Conservation (phyloP, 306 rosid species). For the Trifolium dubium region DNA sequence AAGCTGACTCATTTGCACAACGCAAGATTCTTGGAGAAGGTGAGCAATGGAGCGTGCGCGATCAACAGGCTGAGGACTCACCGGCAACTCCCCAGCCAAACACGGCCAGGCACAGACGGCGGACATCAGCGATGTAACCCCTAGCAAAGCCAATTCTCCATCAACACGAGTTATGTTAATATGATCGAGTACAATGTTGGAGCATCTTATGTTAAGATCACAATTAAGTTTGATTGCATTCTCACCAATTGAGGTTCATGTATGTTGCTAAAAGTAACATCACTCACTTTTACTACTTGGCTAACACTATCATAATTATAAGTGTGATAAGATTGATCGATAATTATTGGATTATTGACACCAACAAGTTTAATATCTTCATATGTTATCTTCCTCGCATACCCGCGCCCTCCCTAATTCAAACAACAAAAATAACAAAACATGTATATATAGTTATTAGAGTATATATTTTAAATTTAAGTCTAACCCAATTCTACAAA, state of each 20-base stretch:
- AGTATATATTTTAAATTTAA: not conserved
- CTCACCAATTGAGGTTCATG: constrained; percentile 36
- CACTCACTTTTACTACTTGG: constrained; percentile 42
- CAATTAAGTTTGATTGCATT: constrained; percentile 44
- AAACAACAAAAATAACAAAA: too few species aligned
- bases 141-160: too few species aligned
- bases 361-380: constrained; percentile 42
- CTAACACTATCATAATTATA: fast-evolving
- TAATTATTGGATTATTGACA: constrained; percentile 46
- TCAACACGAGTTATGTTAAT: not conserved
- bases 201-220: constrained; percentile 26
- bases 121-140: too few species aligned
- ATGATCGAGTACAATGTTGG: not conserved
- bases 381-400: constrained; percentile 53
- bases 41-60: too few species aligned
- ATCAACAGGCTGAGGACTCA: too few species aligned
- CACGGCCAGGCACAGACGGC: too few species aligned
- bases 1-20: too few species aligned
- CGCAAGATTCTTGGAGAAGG: too few species aligned
- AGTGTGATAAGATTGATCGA: constrained; percentile 43
- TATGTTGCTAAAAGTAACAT: constrained; percentile 42
- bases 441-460: too few species aligned
- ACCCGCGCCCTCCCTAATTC: constrained; percentile 49
- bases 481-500: not conserved
- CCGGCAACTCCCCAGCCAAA: too few species aligned